Conservation (phyloP, 208 protist species). For the Trypanosoma scelopori region DNA sequence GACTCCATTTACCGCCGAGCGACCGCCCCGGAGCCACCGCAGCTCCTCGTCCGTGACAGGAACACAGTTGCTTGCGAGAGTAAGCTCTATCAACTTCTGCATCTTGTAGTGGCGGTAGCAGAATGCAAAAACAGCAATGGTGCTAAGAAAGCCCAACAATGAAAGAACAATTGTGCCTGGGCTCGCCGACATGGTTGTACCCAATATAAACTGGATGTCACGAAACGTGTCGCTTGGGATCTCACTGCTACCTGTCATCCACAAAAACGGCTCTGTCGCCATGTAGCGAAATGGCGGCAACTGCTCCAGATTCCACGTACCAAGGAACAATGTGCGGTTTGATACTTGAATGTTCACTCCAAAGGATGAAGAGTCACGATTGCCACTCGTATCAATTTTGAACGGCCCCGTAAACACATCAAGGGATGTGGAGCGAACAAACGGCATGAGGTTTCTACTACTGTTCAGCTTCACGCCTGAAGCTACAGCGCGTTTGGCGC, state of each 20-base stretch:
- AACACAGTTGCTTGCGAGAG: constrained; percentile 59
- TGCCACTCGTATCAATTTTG: constrained; percentile 63
- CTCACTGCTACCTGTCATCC: constrained; percentile 64
- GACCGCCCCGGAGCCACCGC: constrained; percentile 49
- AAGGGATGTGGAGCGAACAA: constrained; percentile 56
- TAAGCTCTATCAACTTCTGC: constrained; percentile 77
- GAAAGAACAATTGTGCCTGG: constrained; percentile 79
- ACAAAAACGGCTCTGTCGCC: constrained; percentile 38
- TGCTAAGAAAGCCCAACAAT: constrained; percentile 76
- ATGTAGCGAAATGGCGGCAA: constrained; percentile 35
- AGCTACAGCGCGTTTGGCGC: constrained; percentile 44
- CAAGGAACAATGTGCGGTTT: constrained; percentile 41
- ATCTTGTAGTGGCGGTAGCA: constrained; percentile 85
- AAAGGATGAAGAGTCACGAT: constrained; percentile 65
- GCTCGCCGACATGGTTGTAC: constrained; percentile 61
- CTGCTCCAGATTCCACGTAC: constrained; percentile 50
- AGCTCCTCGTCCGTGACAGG: constrained; percentile 83
- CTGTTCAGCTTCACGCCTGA: constrained; percentile 49
- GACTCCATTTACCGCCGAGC: not conserved
- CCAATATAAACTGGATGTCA: constrained; percentile 77
- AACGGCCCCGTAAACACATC: constrained; percentile 61
- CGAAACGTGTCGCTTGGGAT: constrained; percentile 78
- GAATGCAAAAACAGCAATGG: constrained; percentile 81
- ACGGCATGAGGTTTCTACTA: constrained; percentile 41
- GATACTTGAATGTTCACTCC: constrained; percentile 68